A percentile compares a stretch with the other conserved stretches of the same genome.
These are phyloP conservation scores for Periconia macrospinosa DNA, from an alignment of 2,329 filamentous ascomycete species.

Conservation along the genomic window DNA sequence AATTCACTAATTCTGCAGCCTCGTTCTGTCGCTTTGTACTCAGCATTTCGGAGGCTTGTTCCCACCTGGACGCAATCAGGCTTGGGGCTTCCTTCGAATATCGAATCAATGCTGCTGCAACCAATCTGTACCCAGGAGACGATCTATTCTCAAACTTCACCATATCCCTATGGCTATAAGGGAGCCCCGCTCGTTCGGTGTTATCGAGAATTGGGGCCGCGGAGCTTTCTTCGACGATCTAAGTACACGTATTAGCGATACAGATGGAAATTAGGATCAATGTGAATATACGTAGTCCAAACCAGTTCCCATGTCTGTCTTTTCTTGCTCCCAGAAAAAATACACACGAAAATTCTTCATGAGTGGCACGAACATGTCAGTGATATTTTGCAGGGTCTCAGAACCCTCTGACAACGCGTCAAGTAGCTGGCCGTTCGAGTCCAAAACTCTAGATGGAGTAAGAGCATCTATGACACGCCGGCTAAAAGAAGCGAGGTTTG, in stretches of 20 bases:
- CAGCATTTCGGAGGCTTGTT: conserved; percentile 13
- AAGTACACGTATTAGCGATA: conserved; percentile 1
- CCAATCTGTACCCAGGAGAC: conserved; percentile 28
- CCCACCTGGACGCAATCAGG: conserved; percentile 7
- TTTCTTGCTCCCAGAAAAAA: conserved; percentile 47
- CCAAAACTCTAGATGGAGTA: conserved; percentile 23
- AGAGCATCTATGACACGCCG: conserved; percentile 31
- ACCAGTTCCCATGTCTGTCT: conserved; percentile 39
- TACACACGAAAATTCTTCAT: conserved; percentile 42
- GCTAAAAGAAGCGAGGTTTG: conserved; percentile 21
- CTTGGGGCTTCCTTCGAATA: conserved; percentile 18
- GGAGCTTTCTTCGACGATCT: conserved; percentile 32
- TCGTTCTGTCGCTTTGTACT: conserved; percentile 13
- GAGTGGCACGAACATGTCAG: conserved; percentile 41
- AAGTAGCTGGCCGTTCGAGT: conserved; percentile 51
- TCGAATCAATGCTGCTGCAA: conserved; percentile 23
- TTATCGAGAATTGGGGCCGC: conserved; percentile 32
- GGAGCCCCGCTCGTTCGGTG: conserved; percentile 40
- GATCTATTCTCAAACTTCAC: conserved; percentile 28
- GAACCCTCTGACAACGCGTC: conserved; percentile 55
- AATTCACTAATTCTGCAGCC: conserved; percentile 12
- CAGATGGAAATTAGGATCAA: background rate
- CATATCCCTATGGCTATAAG: conserved; percentile 34
- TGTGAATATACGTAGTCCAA: conserved; percentile 24
- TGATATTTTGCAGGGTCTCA: conserved; percentile 44